Evolutionary conservation across 176 grass and related monocot species (phyloP), one percentile per base, ranked within the genome.

Genomic region (Echinochloa phyllopogon): DNA sequence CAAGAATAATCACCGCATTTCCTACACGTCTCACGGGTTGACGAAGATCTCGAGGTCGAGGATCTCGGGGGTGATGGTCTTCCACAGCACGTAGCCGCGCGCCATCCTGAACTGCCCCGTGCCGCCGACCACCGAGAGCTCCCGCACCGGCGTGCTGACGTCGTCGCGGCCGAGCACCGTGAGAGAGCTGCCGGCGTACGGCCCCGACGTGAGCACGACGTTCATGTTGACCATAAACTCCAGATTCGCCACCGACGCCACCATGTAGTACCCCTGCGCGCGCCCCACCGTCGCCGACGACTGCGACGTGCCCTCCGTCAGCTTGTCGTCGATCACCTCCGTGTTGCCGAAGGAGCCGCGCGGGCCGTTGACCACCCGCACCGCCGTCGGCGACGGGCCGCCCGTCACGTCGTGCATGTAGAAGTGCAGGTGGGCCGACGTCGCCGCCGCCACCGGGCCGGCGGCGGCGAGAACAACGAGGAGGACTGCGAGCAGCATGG

Each of bases 81-180:
- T 87, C 85, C 85, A 75, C 12, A 93, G 72, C 51, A 84, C 87
- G 78, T 93, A 93, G 1, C 87, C 91, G 3, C 50, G 27, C 21
- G 91, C 91, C 76, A 84, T 81, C 50, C 91, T 62, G 77, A 93
- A 93, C 59, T 67, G 27, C 40, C 91, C 91, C 20, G 81, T 90
- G 57, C 91, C 91, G 41, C 87, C 91, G 33, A 93, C 87, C 39
- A 93, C 84, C 0, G 87, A 20, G 1, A 90, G 87, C 91, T 93
- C 91, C 18, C 87, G 50, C 70, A 82, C 80, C 52, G 79, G 38
- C 52, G 9, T 45, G 63, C 29, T 11, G 15, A 57, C 33, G 69
- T 85, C 87, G 72, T 92, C 90, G 5, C 86, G 65, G 0, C 82
- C 82, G 8, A 92, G 4, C 27, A 92, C 80, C 18, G 84, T 71